Evolutionary conservation across 345 rosid species (phyloP).

Genomic region (Turnera subulata): DNA sequence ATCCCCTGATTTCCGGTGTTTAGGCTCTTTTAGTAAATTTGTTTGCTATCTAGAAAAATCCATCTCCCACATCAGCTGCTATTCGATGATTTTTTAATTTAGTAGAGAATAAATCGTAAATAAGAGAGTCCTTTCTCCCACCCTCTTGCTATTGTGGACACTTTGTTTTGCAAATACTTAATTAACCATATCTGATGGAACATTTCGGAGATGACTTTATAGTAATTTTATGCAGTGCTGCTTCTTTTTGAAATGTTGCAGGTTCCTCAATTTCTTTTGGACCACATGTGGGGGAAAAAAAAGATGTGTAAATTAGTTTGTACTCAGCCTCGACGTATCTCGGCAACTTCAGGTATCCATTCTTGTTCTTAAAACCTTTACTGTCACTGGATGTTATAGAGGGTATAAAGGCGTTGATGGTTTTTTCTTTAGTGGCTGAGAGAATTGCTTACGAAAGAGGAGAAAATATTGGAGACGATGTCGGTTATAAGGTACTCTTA

Average conservation of each 20-base stretch:
- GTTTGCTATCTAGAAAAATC: too few species aligned
- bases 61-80: too few species aligned
- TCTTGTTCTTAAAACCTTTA: conserved; percentile 8
- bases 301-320: conserved; percentile 84
- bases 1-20: too few species aligned
- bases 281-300: conserved; percentile 69
- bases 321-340: conserved; percentile 98
- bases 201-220: background rate
- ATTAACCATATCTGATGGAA: background rate
- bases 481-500: conserved; percentile 82
- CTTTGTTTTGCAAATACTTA: background rate
- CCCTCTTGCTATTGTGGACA: too few species aligned
- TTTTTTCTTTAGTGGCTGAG: conserved; percentile 67
- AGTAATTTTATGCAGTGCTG: background rate
- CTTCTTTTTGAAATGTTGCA: conserved; percentile 23
- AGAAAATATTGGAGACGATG: conserved; percentile 60
- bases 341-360: conserved; percentile 76
- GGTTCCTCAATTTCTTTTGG: conserved; percentile 92
- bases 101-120: too few species aligned
- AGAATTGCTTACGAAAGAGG: conserved; percentile 90
- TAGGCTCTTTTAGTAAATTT: too few species aligned
- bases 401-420: conserved; percentile 10
- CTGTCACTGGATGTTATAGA: background rate
- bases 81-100: too few species aligned
- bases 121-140: too few species aligned